Evolutionary conservation across 129 eudicot species (phyloP).

Genomic region (Flaveria brownii): DNA sequence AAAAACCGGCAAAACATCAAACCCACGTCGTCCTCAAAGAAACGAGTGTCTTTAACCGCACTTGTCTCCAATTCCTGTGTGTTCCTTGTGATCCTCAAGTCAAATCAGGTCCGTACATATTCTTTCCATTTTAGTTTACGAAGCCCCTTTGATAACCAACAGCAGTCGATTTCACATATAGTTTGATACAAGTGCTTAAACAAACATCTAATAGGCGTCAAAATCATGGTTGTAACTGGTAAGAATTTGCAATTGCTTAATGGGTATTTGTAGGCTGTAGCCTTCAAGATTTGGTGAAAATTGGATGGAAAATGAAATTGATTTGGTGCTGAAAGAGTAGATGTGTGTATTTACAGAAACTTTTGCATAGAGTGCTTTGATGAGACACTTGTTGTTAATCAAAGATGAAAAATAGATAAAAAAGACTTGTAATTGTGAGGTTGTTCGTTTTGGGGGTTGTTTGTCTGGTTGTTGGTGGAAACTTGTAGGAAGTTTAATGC

Average conservation of each 20-base stretch:
- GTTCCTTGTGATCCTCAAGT: background rate
- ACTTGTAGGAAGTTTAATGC: slow-evolving; percentile 17
- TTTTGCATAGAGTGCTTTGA: background rate
- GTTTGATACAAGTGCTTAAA: background rate
- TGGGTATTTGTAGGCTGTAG: background rate
- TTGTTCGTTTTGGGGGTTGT: background rate
- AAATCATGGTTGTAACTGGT: background rate
- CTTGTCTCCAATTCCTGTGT: slow-evolving; percentile 10
- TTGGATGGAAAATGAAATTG: background rate
- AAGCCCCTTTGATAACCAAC: background rate
- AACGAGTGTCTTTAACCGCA: background rate
- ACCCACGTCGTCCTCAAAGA: background rate
- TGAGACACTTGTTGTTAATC: background rate
- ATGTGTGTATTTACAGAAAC: background rate
- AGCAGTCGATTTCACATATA: background rate
- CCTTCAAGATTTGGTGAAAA: background rate
- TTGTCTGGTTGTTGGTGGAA: slow-evolving; percentile 1
- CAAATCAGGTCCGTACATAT: slow-evolving; percentile 7
- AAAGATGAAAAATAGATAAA: background rate
- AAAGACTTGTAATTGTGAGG: background rate
- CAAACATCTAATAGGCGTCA: background rate
- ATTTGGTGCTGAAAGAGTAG: background rate
- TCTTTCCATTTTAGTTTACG: background rate
- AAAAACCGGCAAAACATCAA: too few relatives aligned
- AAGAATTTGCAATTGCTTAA: background rate